Evolutionary conservation across 441 rosid genomes (phyloP), one percentile per base, ranked within the genome.

Genomic region (Gossypium gossypioides): DNA sequence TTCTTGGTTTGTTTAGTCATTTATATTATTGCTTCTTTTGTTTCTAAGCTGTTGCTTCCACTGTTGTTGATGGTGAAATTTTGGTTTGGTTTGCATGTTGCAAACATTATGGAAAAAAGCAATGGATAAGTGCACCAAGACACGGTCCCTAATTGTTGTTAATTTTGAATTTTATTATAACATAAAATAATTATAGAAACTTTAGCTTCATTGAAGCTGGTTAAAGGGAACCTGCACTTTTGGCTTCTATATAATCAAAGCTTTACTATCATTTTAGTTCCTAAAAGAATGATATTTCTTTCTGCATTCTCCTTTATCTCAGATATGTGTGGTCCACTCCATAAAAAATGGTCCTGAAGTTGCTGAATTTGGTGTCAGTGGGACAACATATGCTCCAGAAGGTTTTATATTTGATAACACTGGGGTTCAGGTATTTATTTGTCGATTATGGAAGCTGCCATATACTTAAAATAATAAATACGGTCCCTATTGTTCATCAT

Each of bases 381-480:
- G 99, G 77, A 92, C 99, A 74, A 89, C 97, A 32, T 95, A 91
- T 85, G 95, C 99, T 69, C 99, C 99, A 74, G 99, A 95, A 80
- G 98, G 99, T 76, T 76, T 84, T 67, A 85, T 95, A 72, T 88
- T 79, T 78, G 93, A 88, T 77, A 82, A 85, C 83, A 80, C 69
- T 22, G 95, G 86, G 58, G 72, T 72, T 72, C 91, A 87, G 99
- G 99, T 95, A 84, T 58, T 75, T 52, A 16, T 55, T 57, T 67
- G 64, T 50, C 64, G 46, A 77, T 67, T 44, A 69, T 66, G 70
- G 21, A 48, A 66, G 56, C 22, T 22, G 37, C 40, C 40, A n/a
- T 24, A 48, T 66, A 3, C 44, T 15, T 68, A 10, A 40, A 40
- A 40, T 40, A 10, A 19, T 63, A 27, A 27, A 27, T 46, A 16